Base-by-base conservation (phyloP, 2,329 filamentous ascomycete species). In the Arthrobotrys conoides region DNA sequence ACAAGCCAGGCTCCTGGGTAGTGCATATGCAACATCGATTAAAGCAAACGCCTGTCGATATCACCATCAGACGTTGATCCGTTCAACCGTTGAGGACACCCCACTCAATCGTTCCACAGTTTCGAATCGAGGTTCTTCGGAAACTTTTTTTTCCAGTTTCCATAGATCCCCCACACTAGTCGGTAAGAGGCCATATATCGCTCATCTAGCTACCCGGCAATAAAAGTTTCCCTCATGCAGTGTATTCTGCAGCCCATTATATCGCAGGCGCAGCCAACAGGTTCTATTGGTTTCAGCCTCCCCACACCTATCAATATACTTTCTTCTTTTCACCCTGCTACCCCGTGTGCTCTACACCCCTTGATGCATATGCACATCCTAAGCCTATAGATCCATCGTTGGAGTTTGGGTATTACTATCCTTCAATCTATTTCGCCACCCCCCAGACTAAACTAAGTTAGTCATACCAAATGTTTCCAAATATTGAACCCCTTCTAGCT, bases 1-100 rank as follows among this genome's bases (percentile, higher is more conserved):
- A 27, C 41, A 71, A 33, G 51, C 67, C 73, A 63, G 73, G 73
- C 67, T 77, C 73, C 66, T 69, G 73, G 73, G 72, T 63, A 68
- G 49, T 49, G 63, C 61, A 71, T 77, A 71, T 61, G 67, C 59
- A 67, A 22, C 41, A 38, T 72, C 48, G 46, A 72, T 59, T 41
- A 73, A 33, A 36, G 55, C 16, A 49, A 67, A 41, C 51, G 61
- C 53, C 41, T 48, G 57, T 49, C 22, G 51, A 51, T 41, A 48
- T 36, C 24, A 65, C 57, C 38, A 70, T 14, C 55, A 22, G 27
- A 41, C 30, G 20, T 61, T 33, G 57, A 61, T 30, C 27, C 46
- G 36, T 16, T 57, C 68, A 71, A 71, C 68, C 22, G 46, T 71
- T 55, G 49, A 59, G 33, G 38, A 3, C 20, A 24, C 70, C 41